Evolutionary conservation across 805 yeast species (phyloP), one percentile per base, ranked within the genome.

Genomic region (Sugiyamaella lignohabitans): DNA sequence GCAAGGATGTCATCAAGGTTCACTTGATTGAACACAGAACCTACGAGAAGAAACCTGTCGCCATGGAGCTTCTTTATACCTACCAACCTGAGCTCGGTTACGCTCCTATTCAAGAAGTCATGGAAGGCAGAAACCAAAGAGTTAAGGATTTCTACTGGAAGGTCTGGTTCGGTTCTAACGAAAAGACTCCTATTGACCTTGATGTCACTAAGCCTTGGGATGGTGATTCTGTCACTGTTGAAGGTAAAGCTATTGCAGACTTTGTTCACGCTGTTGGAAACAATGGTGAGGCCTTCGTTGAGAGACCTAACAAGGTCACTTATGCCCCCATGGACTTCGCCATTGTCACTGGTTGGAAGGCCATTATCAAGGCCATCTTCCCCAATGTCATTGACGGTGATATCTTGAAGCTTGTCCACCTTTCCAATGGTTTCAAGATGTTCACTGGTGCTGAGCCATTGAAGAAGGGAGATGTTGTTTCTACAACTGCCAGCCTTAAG

Each of bases 301-400:
- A 83, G 49, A 81, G 96, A 73, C 78, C 86, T 43, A 93, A 89
- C 54, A 78, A 76, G 53, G 57, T 52, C 10, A 82, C 87, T 50
- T 74, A 80, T 58, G 98, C 98, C 42, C 99, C 99, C 61, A 91
- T 93, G 98, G 99, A 93, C 73, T 93, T 89, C 64, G 98, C 98
- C 42, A 93, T 93, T 66, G 97, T 93, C 49, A 79, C 89, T 59
- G 98, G 98, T 40, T 93, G 99, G 99, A 84, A 84, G 72, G 94
- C 97, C 43, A 91, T 93, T 64, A 91, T 93, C 73, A 87, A 85
- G 73, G 89, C 97, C n/a, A 86, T 93, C 59, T 93, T 93, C 93
- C 98, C 98, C 46, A 79, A 79, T 64, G 80, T 82, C 53, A 94
- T 93, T 60, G 98, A 94, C 66, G 98, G 98, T 69, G 98, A 93